These are phyloP conservation scores for Xerocomus brunneocitrinus DNA, from an alignment of 768 basidiomycete genomes.

Conservation along the genomic window DNA sequence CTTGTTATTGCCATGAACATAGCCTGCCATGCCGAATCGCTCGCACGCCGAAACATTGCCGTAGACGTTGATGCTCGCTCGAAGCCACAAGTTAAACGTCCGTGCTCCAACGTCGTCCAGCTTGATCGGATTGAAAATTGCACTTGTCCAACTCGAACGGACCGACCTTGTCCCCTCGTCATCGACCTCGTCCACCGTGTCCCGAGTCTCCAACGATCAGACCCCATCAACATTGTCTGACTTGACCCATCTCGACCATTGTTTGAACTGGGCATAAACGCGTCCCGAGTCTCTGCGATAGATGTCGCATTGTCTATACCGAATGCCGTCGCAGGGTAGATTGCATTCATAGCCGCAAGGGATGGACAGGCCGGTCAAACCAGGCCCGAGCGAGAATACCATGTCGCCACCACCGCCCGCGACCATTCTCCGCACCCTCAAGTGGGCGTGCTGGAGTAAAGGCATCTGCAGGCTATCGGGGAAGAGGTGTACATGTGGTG, in stretches of 20 bases:
- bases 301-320: not conserved
- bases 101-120: not conserved
- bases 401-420: not conserved
- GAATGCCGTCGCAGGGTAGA: not conserved
- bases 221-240: not conserved
- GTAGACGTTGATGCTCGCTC: not conserved
- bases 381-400: not conserved
- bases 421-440: not conserved
- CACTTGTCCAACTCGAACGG: not conserved
- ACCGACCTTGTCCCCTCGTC: not conserved
- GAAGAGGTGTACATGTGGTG: not conserved
- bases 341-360: not conserved
- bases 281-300: not conserved
- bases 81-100: not conserved
- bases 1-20: not conserved
- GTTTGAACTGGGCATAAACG: not conserved
- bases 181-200: not conserved
- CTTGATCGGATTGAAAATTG: not conserved
- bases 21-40: not conserved
- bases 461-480: not conserved
- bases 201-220: not conserved
- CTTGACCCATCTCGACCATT: not conserved
- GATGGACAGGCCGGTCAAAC: not conserved
- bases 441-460: not conserved
- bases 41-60: no score